Base-by-base conservation (phyloP, 2,329 filamentous ascomycete species). In the Leptodontidium sp. region DNA sequence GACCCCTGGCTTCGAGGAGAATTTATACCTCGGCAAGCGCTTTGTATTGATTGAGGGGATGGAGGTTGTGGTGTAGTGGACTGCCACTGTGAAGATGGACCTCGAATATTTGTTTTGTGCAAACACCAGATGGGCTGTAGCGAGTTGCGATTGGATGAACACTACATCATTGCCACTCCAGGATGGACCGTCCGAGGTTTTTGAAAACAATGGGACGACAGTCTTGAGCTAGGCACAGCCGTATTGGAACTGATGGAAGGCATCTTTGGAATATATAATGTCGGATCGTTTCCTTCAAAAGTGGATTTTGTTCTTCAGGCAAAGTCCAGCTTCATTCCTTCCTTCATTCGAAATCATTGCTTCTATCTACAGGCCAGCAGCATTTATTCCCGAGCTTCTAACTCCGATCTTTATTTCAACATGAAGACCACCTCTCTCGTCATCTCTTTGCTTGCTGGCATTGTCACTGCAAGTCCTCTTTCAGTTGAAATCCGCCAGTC, bases 401-500 rank as follows among this genome's bases (percentile, higher is more conserved):
- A 8, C n/a, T 32, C 4, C 9, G n/a, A 2, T 26, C 59, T 14
- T 50, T 24, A 40, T 53, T 24, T 55, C 35, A 49, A 53, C 12
- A 64, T 64, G 49, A 52, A 64, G 35, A 53, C 47, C n/a, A n/a
- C 32, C 21, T 43, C 29, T 14, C 38, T 65, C 24, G 12, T 65
- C 24, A 38, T 58, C 8, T 45, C 50, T 14, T 11, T 65, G 17
- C 52, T 58, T 8, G 63, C 40, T 50, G 52, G 63, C 17, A 21
- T 59, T 15, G 43, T n/a, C 38, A 14, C 52, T 12, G 15, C 63
- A 14, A 50, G 21, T n/a, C 63, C 52, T 15, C 14, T 67, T 26
- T 58, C 52, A 14, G 0, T 67, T 35, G 57, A 66, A 45, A 35
- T 47, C 7, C 58, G 65, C 24, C 65, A 64, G 29, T 55, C 32